Percentiles rank a stretch among this genome's conserved stretches.
These are phyloP conservation scores for Saxispiralis lemnorum DNA, from an alignment of 495 filamentous ascomycete species.

Conservation along the genomic window DNA sequence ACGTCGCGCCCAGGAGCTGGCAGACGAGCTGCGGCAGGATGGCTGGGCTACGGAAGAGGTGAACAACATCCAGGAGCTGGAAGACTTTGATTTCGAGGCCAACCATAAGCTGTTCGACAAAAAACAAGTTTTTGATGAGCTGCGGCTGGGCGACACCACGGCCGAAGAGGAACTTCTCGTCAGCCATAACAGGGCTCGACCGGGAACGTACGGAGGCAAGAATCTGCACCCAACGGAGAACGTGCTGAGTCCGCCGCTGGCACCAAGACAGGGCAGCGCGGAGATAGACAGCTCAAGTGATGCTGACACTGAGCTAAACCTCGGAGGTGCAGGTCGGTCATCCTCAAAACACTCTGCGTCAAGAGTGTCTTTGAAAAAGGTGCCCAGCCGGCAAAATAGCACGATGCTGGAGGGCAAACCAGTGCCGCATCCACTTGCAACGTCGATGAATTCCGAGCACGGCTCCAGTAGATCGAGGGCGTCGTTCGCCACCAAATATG, in stretches of 20 bases:
- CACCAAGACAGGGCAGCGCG: slow-evolving; percentile 21
- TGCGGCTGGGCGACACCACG: slow-evolving; percentile 69
- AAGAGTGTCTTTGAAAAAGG: slow-evolving; percentile 22
- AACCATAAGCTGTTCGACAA: slow-evolving; percentile 91
- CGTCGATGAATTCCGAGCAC: slow-evolving; percentile 9
- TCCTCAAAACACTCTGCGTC: slow-evolving; percentile 35
- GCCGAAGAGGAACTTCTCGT: slow-evolving; percentile 80
- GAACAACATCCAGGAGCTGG: slow-evolving; percentile 87
- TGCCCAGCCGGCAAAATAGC: slow-evolving; percentile 17
- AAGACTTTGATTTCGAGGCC: slow-evolving; percentile 81
- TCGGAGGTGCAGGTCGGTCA: slow-evolving; percentile 28
- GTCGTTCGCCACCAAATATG: not conserved
- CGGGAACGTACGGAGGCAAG: slow-evolving; percentile 67
- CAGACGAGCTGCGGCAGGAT: slow-evolving; percentile 44
- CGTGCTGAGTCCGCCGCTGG: slow-evolving; percentile 47
- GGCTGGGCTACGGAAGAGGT: slow-evolving; percentile 95
- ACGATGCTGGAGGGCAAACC: slow-evolving; percentile 4
- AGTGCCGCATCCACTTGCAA: slow-evolving; percentile 10
- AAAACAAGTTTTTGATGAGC: slow-evolving; percentile 67
- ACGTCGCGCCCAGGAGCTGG: slow-evolving; percentile 33
- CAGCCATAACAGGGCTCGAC: slow-evolving; percentile 67
- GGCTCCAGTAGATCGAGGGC: slow-evolving; percentile 1
- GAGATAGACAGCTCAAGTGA: slow-evolving; percentile 47
- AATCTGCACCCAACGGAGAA: slow-evolving; percentile 86
- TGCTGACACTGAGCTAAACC: slow-evolving; percentile 39